Base-by-base conservation (phyloP, 2,329 filamentous ascomycete genomes). In the Botrytis elliptica region DNA sequence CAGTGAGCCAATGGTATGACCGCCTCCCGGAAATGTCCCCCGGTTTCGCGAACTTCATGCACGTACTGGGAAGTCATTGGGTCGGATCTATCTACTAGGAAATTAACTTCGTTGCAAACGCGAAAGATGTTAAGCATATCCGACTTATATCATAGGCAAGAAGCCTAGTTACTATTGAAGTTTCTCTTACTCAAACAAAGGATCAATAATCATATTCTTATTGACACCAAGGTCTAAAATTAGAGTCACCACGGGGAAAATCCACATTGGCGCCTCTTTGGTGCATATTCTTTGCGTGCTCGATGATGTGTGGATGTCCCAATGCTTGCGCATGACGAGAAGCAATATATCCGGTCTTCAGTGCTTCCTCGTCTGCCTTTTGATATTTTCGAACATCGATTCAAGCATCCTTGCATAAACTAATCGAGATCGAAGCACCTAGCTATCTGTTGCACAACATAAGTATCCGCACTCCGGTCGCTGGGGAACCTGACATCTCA, bases 1-100 rank as follows among this genome's bases (percentile, higher is more conserved):
- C 42, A 49, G 33, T 25, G 44, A 49, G 16, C 63, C 63, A 22
- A 66, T 49, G 63, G 29, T 66, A 68, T 68, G 46, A 55, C 46
- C 16, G 12, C 16, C 25, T 29, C 55, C 40, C 52, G 22, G 8
- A 29, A 33, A 33, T 57, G 25, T 18, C 40, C 38, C 49, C 38
- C 66, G 49, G 49, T 57, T 68, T 38, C 38, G 49, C 66, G 36
- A 57, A 57, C 49, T 68, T 46, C 3, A 66, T n/a, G 42, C 36
- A 25, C 14, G 22, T 49, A 25, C n/a, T 57, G 52, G 59, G n/a
- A 46, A 14, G n/a, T 46, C n/a, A 10, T 64, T 64, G 40, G 18
- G 42, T 22, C 62, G 22, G 40, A 44, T 65, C n/a, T 46, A 29
- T 29, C 25, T 65, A n/a, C 62, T 29, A 42, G 36, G 65, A 57